Evolutionary conservation across 257 asterid genomes (phyloP), one percentile per base, ranked within the genome.

Genomic region (Primulina tabacum): DNA sequence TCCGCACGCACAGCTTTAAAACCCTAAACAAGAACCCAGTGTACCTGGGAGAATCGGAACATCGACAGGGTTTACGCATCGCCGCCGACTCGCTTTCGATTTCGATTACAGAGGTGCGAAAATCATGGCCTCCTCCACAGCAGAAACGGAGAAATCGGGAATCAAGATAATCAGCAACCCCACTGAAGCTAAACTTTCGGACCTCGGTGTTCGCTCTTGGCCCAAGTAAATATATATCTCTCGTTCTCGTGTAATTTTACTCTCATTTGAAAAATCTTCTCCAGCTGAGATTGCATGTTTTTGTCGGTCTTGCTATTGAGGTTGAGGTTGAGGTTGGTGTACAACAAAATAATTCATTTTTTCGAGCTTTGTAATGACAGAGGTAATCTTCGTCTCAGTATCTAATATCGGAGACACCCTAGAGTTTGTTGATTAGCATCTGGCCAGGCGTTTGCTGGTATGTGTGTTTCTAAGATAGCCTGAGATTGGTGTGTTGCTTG

Each of bases 201-300:
- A 89, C 5, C 90, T 92, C 66, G 91, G 90, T 29, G 97, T 92
- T 77, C 88, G 89, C 73, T 83, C 95, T 78, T 92, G 97, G 97
- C 87, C 96, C 76, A 89, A 89, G 95, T 89, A 74, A 71, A 62
- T 32, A 0, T 32, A 0, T 8, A 55, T 68, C 63, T 37, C 24
- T 26, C 21, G 4, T 8, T 17, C 8, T 50, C 4, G 18, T 43
- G 18, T 43, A 11, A 11, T 14, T 43, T 12, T 1, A 2, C 43
- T 10, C 50, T 40, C 50, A 11, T 43, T 43, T 43, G 2, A 11
- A 9, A 14, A 43, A 43, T 43, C 2, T 11, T 43, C 18, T 43
- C 7, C 55, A 43, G 14, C 17, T 35, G 43, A 1, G 43, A 35
- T 35, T 1, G 12, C 12, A 35, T 35, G 8, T 35, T 35, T 35